Evolutionary conservation across 2,329 filamentous ascomycete species (phyloP).

Genomic region (Metarhizium robertsii): DNA sequence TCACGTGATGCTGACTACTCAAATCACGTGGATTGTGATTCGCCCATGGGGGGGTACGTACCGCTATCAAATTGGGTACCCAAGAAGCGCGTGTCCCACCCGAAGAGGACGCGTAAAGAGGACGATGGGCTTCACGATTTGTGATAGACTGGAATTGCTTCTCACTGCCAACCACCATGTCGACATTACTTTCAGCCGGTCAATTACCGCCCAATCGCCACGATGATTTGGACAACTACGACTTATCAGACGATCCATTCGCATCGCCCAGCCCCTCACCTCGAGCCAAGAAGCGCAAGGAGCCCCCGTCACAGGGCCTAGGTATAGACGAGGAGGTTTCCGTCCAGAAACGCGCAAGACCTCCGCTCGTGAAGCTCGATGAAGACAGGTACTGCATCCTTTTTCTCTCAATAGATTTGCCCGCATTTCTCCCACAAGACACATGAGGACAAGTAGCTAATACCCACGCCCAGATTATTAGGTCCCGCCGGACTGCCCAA

Average conservation of each 20-base stretch:
- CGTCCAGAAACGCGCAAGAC: slow-evolving; percentile 63
- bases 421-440: not conserved
- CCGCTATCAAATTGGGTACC: not conserved
- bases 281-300: slow-evolving; percentile 38
- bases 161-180: slow-evolving; percentile 9
- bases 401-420: not conserved
- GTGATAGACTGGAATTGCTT: no score
- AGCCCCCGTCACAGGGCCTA: slow-evolving; percentile 40
- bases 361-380: slow-evolving; percentile 76
- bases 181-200: slow-evolving; percentile 13
- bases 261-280: slow-evolving; percentile 33
- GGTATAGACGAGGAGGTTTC: slow-evolving; percentile 84
- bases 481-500: slow-evolving; percentile 77
- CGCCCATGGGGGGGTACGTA: not conserved
- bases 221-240: slow-evolving; percentile 69
- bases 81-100: slow-evolving; percentile 7
- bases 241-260: slow-evolving; percentile 49
- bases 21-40: slow-evolving; percentile 5
- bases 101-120: slow-evolving; percentile 9
- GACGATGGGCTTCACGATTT: not conserved
- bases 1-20: slow-evolving; percentile 18
- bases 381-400: slow-evolving; percentile 51
- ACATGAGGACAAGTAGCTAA: not conserved
- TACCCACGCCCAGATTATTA: slow-evolving; percentile 51
- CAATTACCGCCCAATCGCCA: slow-evolving; percentile 19